Conservation (phyloP, 208 protist species). For the Trypanosoma scelopori region DNA sequence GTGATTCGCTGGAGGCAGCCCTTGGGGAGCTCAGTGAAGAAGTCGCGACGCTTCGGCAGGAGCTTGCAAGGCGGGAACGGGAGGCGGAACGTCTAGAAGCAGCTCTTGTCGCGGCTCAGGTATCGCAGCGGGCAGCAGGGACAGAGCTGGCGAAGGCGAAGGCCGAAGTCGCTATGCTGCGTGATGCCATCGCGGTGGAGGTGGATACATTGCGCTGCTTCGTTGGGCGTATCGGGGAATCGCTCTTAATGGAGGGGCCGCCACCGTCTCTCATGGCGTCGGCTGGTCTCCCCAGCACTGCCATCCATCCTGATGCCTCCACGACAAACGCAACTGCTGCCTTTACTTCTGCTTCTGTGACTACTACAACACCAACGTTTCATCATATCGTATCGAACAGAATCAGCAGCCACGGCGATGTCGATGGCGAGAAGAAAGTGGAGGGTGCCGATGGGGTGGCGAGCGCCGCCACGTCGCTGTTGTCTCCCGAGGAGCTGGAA, state of each 20-base stretch:
- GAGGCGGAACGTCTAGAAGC: conserved; percentile 3
- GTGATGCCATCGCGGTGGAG: conserved; percentile 8
- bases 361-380: not conserved
- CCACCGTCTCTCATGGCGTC: not conserved
- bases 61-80: not conserved
- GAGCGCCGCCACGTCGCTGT: conserved; percentile 20
- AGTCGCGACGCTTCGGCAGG: conserved; percentile 26
- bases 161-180: not conserved
- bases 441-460: not conserved
- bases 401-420: not conserved
- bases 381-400: not conserved
- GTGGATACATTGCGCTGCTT: conserved; percentile 1
- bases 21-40: conserved; percentile 37
- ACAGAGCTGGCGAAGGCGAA: not conserved
- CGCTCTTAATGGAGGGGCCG: not conserved
- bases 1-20: conserved; percentile 31
- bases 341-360: not conserved
- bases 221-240: conserved; percentile 6
- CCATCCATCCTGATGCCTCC: no score
- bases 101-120: not conserved
- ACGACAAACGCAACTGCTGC: not conserved
- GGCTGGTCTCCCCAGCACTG: not conserved
- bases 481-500: conserved; percentile 77
- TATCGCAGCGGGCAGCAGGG: not conserved
- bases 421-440: not conserved